Evolutionary conservation across 257 asterid species (phyloP).

Genomic region (Ligustrum vulgare): DNA sequence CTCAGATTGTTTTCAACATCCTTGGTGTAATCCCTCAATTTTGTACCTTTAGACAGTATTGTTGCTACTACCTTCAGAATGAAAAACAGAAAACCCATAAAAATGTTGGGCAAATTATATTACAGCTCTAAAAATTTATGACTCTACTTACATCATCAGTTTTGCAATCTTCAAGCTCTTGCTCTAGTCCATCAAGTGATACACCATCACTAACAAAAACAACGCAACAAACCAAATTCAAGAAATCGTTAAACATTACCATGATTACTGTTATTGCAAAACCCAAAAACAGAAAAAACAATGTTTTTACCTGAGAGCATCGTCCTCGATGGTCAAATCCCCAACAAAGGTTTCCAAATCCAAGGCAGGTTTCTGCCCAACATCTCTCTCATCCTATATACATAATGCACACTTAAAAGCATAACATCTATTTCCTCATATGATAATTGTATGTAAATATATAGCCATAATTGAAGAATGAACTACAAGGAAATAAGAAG

Average conservation of each 20-base stretch:
- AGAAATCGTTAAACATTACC: background rate
- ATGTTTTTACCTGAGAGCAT: constrained; percentile 53
- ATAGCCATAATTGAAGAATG: background rate
- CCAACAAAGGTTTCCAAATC: constrained; percentile 80
- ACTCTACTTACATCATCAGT: constrained; percentile 69
- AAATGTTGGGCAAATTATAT: constrained; percentile 6
- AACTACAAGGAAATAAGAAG: background rate
- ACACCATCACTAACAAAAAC: constrained; percentile 64
- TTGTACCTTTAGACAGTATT: constrained; percentile 86
- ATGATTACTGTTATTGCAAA: constrained; percentile 3
- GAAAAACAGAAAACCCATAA: constrained; percentile 19
- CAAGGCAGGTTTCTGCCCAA: constrained; percentile 33
- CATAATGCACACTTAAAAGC: background rate
- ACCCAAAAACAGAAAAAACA: constrained; percentile 1
- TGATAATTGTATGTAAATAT: background rate
- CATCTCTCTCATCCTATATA: constrained; percentile 36
- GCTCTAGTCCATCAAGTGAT: constrained; percentile 87
- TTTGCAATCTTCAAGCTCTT: constrained; percentile 91
- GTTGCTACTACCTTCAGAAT: constrained; percentile 76
- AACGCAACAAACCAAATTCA: background rate
- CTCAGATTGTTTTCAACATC: constrained; percentile 92
- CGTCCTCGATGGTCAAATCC: constrained; percentile 75
- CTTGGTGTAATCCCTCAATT: constrained; percentile 79
- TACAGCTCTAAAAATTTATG: constrained; percentile 6
- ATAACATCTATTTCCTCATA: background rate